Base-by-base conservation (phyloP, 176 grass and related monocot genomes). In the Oryza australiensis region DNA sequence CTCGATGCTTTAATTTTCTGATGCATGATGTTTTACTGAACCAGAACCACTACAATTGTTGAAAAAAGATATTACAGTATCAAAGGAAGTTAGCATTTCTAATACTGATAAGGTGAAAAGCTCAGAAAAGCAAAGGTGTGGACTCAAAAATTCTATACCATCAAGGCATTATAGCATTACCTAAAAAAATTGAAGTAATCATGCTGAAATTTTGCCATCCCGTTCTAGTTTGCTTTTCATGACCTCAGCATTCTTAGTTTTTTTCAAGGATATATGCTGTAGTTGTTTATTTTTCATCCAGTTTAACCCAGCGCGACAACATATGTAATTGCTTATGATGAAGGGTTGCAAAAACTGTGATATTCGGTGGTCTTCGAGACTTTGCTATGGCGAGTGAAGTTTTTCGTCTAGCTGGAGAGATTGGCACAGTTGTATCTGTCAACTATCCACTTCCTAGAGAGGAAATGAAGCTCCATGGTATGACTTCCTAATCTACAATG, bases 91-190 rank as follows among this genome's bases (percentile, higher is more conserved):
- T 73, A 77, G 64, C 57, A 41, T 75, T 81, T 66, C 22, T 2
- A 15, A 80, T 23, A 22, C 42, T 16, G 76, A 90, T 87, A 82
- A 91, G 83, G 26, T 64, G 42, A 88, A 85, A 42, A 88, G 73
- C 89, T 93, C 89, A 80, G 90, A 98, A 86, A 98, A 95, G 65
- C 93, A 98, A 92, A 95, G 96, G 93, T 98, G 64, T 82, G 59
- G 18, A 16, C 62, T 78, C 3, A 26, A 49, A 62, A 68, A 46
- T 45, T 79, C 48, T 88, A 66, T 82, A 73, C 78, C 60, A 14
- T 71, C 30, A 72, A 76, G 41, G 12, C 40, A 20, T 23, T 64
- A 73, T 8, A 62, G 38, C 57, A 64, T 78, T 16, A 34, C 26
- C 33, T 78, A 72, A 83, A 73, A 66, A 73, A 9, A 12, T 7